These are phyloP conservation scores for Hyaloscypha variabilis DNA, from an alignment of 495 filamentous ascomycete genomes.

Conservation along the genomic window DNA sequence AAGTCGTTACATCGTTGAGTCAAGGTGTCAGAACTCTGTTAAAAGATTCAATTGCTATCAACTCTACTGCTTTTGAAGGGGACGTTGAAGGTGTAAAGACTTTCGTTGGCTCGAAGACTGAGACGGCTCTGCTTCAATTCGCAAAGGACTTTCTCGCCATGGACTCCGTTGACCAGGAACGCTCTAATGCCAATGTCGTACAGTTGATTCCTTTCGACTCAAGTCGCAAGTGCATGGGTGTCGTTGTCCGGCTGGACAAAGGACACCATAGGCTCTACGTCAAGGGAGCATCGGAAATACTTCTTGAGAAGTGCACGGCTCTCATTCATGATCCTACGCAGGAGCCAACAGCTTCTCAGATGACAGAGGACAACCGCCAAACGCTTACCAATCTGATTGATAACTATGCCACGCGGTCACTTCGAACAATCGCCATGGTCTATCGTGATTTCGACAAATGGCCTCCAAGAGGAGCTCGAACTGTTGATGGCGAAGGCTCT, in stretches of 20 bases:
- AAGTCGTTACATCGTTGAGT: slow-evolving; percentile 62
- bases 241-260: slow-evolving; percentile 67
- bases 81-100: slow-evolving; percentile 69
- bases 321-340: slow-evolving; percentile 73
- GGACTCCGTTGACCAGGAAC: slow-evolving; percentile 66
- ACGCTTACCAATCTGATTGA: slow-evolving; percentile 68
- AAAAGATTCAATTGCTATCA: slow-evolving; percentile 75
- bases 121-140: slow-evolving; percentile 78
- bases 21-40: slow-evolving; percentile 63
- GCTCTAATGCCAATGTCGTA: slow-evolving; percentile 67
- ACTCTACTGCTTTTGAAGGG: slow-evolving; percentile 89
- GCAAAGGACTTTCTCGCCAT: slow-evolving; percentile 78
- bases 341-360: slow-evolving; percentile 51
- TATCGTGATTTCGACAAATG: slow-evolving; percentile 90
- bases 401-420: slow-evolving; percentile 76
- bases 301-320: slow-evolving; percentile 70
- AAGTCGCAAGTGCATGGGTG: slow-evolving; percentile 85
- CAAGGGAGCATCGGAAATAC: slow-evolving; percentile 89
- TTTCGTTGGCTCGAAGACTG: slow-evolving; percentile 90
- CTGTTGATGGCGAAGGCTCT: slow-evolving; percentile 66
- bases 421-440: slow-evolving; percentile 83
- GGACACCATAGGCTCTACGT: slow-evolving; percentile 73
- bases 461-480: slow-evolving; percentile 73
- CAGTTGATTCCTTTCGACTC: slow-evolving; percentile 90
- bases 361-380: slow-evolving; percentile 61